phyloP scores from a whole-genome alignment of 257 asterid genomes.

The Penstemon barbatus region DNA sequence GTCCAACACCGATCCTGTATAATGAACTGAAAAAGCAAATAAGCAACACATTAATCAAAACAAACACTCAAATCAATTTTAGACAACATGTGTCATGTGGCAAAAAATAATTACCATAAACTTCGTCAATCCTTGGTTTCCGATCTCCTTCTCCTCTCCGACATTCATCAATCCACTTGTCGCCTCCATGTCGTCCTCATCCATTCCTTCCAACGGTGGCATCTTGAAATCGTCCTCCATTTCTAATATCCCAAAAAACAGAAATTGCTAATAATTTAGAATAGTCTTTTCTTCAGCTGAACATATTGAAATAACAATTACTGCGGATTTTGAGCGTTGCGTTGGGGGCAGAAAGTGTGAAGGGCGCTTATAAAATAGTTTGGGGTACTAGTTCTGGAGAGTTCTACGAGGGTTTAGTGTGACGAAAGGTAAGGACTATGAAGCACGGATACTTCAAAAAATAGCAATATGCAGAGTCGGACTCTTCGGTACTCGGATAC shows the following conservation, averaged over 20 bases:
- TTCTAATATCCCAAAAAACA: background rate
- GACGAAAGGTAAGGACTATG: background rate
- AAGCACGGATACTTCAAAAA: no score
- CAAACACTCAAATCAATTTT: no score
- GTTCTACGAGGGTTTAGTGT: constrained; percentile 11
- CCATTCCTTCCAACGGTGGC: constrained; percentile 51
- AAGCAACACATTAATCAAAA: background rate
- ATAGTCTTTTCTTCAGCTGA: no score
- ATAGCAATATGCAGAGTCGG: no score
- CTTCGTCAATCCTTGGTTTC: constrained; percentile 47
- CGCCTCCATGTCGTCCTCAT: constrained; percentile 56
- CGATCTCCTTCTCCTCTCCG: constrained; percentile 47
- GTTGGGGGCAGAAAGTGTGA: background rate
- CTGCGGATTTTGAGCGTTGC: no score
- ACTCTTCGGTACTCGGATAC: no score
- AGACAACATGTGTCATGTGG: no score
- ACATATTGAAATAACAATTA: no score
- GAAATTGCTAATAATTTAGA: no score
- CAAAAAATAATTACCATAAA: background rate
- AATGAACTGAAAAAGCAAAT: constrained; percentile 41
- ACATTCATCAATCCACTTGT: constrained; percentile 40
- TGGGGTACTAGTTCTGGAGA: constrained; percentile 12
- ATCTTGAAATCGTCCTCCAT: constrained; percentile 69
- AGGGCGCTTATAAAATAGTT: background rate
- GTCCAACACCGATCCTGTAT: constrained; percentile 57